Conservation (phyloP, 768 basidiomycete genomes). For the Lyophyllum shimeji region DNA sequence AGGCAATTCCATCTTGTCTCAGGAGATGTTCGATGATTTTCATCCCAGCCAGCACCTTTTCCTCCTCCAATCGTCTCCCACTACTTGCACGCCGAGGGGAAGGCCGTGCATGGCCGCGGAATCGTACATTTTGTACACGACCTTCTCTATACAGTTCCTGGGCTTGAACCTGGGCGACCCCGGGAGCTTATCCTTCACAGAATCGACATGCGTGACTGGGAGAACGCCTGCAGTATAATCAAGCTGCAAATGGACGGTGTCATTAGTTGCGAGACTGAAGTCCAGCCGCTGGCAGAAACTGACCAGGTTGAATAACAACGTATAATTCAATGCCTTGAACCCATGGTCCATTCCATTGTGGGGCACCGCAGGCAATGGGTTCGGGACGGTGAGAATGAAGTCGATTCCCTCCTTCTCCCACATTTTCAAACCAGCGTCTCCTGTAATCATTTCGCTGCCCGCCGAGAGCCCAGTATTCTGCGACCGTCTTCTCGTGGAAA, state of each 20-base stretch:
- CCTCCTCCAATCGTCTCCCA: constrained; percentile 60
- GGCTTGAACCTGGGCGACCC: constrained; percentile 26
- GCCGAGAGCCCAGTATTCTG: constrained; percentile 48
- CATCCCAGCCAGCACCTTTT: constrained; percentile 63
- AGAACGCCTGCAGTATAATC: constrained; percentile 57
- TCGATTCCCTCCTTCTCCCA: constrained; percentile 46
- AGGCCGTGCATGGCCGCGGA: constrained; percentile 54
- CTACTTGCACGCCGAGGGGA: constrained; percentile 60
- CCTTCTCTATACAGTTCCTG: constrained; percentile 44
- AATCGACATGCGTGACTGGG: constrained; percentile 54
- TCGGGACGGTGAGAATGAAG: constrained; percentile 59
- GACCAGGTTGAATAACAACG: constrained; percentile 62
- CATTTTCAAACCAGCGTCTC: constrained; percentile 40
- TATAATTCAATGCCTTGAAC: constrained; percentile 56
- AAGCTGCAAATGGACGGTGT: constrained; percentile 34
- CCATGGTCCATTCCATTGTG: constrained; percentile 53
- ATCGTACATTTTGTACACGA: constrained; percentile 51
- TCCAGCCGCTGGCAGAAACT: too few species aligned
- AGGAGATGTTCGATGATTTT: constrained; percentile 44
- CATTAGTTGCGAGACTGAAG: too few species aligned
- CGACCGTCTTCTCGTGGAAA: constrained; percentile 41
- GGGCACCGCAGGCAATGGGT: constrained; percentile 54
- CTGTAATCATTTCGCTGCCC: constrained; percentile 46
- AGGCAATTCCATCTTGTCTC: constrained; percentile 23
- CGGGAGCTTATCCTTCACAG: constrained; percentile 38